Conservation (phyloP, 163 green algal species). For the Scenedesmus sp. region DNA sequence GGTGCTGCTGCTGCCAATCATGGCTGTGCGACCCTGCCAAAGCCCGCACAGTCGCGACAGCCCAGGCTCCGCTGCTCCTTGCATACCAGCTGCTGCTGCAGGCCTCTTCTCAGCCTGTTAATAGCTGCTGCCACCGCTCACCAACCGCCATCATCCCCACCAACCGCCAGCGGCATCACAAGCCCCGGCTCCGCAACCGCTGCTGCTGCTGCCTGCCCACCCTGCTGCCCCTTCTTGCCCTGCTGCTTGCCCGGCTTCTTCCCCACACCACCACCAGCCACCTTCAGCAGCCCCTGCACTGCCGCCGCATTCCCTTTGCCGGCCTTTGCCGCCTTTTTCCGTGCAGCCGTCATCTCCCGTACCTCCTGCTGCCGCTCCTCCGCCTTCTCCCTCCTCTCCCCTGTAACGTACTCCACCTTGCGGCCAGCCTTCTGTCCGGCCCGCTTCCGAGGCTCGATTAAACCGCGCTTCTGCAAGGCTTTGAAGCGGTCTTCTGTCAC, state of each 20-base stretch:
- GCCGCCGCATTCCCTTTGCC: not conserved
- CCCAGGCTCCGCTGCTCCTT: not conserved
- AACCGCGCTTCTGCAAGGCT: conserved; percentile 72
- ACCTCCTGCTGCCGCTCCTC: conserved; percentile 58
- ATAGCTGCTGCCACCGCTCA: conserved; percentile 3
- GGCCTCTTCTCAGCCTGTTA: not conserved
- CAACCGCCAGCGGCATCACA: not conserved
- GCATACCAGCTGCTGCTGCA: not conserved
- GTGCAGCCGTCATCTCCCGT: conserved; percentile 45
- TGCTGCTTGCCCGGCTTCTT: not conserved
- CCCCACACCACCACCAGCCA: not conserved
- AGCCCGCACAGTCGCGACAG: not conserved
- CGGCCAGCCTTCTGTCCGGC: not conserved
- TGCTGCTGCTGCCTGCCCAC: not conserved
- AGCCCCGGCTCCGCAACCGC: not conserved
- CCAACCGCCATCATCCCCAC: not conserved
- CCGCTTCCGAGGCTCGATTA: conserved; percentile 73
- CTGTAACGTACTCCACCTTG: conserved; percentile 62
- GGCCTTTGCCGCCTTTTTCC: conserved; percentile 45
- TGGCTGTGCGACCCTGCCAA: not conserved
- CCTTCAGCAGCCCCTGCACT: not conserved
- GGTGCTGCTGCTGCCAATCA: not conserved
- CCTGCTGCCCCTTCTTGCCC: not conserved
- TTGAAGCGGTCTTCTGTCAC: conserved; percentile 74
- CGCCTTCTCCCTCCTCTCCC: conserved; percentile 56